Evolutionary conservation across 2,329 filamentous ascomycete genomes (phyloP).

Genomic region (Neonectria magnoliae): DNA sequence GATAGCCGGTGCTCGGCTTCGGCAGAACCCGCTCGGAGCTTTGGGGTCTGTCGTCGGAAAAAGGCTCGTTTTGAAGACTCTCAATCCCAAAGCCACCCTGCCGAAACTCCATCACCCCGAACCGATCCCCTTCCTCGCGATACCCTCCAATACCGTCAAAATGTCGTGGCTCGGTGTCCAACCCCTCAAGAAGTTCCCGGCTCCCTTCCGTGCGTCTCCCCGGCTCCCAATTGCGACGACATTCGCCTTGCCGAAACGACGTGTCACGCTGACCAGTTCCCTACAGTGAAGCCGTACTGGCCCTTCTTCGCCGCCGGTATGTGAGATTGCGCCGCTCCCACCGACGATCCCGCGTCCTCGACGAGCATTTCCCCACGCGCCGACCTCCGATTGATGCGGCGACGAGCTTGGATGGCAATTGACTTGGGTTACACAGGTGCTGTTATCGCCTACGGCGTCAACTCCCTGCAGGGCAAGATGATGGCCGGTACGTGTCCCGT

Average conservation of each 20-base stretch:
- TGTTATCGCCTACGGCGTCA: conserved; percentile 91
- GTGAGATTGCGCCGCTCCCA: conserved; percentile 50
- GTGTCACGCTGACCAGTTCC: conserved; percentile 43
- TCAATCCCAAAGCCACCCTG: conserved; percentile 45
- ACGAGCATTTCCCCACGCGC: conserved; percentile 18
- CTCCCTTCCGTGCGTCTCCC: conserved; percentile 76
- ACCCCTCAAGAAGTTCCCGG: conserved; percentile 81
- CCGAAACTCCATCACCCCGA: conserved; percentile 48
- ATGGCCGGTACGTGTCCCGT: conserved; percentile 70
- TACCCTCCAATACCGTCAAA: conserved; percentile 59
- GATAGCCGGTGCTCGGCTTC: conserved; percentile 44
- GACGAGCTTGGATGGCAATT: conserved; percentile 37
- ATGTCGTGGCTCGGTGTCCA: conserved; percentile 78
- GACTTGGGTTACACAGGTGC: conserved; percentile 65
- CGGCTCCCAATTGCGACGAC: conserved; percentile 47
- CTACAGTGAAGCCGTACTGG: conserved; percentile 84
- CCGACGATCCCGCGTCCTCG: conserved; percentile 24
- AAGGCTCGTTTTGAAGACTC: conserved; percentile 53
- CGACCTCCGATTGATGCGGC: conserved; percentile 35
- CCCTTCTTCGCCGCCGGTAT: conserved; percentile 96
- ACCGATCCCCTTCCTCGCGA: conserved; percentile 48
- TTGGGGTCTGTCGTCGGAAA: conserved; percentile 47
- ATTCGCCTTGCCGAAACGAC: conserved; percentile 28
- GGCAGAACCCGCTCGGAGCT: conserved; percentile 50
- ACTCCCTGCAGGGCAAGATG: conserved; percentile 81